Evolutionary conservation across 2,329 filamentous ascomycete species (phyloP), one percentile per base, ranked within the genome.

Genomic region (Trichoderma pleuroti): DNA sequence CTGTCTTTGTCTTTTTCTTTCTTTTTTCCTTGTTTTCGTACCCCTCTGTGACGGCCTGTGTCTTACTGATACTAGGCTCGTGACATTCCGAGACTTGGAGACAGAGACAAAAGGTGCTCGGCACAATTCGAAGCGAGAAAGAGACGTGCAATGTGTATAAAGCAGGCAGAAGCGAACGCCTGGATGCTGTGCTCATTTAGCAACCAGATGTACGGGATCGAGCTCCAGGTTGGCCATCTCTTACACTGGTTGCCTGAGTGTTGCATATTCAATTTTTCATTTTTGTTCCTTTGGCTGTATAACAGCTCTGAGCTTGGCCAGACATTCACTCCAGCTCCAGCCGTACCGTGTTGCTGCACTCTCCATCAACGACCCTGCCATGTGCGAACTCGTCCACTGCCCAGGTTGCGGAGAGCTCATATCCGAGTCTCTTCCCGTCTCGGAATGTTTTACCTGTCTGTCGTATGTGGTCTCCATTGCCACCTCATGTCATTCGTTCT

Each of bases 361-460:
- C 26, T 18, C 6, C 26, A 18, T 7, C 28, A 39, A 54, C 21
- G 16, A 30, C 14, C 5, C 11, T 18, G 57, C 28, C 11, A 70
- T 72, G 72, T 65, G 68, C 30, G 69, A 70, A 60, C 64, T 73
- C 32, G 61, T 70, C 21, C 46, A 63, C 21, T 76, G 75, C 65
- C 72, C 71, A 36, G 69, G 67, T 21, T 76, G 75, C 56, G 72
- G 70, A 65, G 70, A 73, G 59, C 66, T 72, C 65, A 71, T 71
- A 18, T 73, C 72, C 5, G 54, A 68, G 7, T 72, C 68, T 46
- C 68, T 73, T 39, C 73, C 73, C 10, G 42, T 70, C 26, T 72
- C 72, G 21, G 71, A 73, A 54, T 76, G 75, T 66, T 67, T 75
- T 49, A 74, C 73, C 56, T 76, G 75, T 49, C 66, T 57, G 2